phyloP scores from a whole-genome alignment of 2,329 filamentous ascomycete genomes.

The Didymella segeticola region DNA sequence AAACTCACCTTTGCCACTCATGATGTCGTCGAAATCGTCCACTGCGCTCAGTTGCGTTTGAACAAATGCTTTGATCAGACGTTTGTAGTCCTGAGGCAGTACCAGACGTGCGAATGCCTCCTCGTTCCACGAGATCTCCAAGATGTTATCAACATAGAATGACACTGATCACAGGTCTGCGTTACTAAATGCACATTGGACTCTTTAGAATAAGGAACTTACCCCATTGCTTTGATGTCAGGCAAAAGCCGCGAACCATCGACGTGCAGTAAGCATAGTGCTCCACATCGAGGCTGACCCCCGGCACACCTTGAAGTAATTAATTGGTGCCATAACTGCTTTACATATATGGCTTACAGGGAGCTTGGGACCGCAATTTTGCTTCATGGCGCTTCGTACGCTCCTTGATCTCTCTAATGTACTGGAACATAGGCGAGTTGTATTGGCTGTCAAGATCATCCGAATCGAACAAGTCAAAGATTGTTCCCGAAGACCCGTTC shows the following conservation, averaged over 20 bases:
- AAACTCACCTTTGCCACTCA: conserved; percentile 74
- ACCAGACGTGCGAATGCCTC: conserved; percentile 82
- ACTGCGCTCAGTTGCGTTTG: conserved; percentile 79
- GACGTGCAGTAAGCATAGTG: conserved; percentile 74
- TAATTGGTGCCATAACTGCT: conserved; percentile 60
- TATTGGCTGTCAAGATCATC: conserved; percentile 5
- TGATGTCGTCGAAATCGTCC: conserved; percentile 74
- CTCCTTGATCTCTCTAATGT: conserved; percentile 28
- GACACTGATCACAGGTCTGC: conserved; percentile 58
- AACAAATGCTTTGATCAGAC: conserved; percentile 76
- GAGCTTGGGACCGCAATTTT: not conserved
- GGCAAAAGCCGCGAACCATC: conserved; percentile 82
- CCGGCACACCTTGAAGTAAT: conserved; percentile 69
- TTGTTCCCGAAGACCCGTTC: conserved; percentile 44
- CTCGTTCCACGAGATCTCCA: conserved; percentile 82
- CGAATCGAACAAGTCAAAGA: conserved; percentile 36
- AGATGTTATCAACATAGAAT: conserved; percentile 77
- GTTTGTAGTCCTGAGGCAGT: conserved; percentile 68
- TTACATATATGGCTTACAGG: conserved; percentile 13
- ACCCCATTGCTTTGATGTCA: conserved; percentile 83
- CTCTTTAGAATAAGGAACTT: not conserved
- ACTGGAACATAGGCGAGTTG: conserved; percentile 25
- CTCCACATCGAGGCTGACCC: not conserved
- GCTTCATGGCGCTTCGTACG: not conserved
- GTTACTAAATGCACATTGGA: not conserved